Evolutionary conservation across 768 basidiomycete genomes (phyloP).

Genomic region (Collybia nuda): DNA sequence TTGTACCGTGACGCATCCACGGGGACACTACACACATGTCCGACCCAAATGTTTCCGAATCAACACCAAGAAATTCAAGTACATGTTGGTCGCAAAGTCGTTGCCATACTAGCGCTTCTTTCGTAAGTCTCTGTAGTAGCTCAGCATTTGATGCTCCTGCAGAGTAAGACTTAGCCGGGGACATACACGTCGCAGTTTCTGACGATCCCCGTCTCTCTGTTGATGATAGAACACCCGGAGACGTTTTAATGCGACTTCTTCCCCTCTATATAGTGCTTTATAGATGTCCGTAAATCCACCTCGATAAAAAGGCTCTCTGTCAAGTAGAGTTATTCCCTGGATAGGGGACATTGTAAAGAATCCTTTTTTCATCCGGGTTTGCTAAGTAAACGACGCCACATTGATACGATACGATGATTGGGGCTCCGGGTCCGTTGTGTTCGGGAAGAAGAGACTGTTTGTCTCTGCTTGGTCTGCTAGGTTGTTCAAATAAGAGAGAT

Average conservation of each 20-base stretch:
- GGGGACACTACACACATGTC: slow-evolving; percentile 12
- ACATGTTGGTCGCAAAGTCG: slow-evolving; percentile 15
- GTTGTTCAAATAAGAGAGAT: too few species aligned
- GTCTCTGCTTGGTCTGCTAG: too few species aligned
- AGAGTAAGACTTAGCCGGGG: background rate
- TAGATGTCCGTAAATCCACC: slow-evolving; percentile 14
- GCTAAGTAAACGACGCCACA: too few species aligned
- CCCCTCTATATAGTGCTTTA: slow-evolving; percentile 11
- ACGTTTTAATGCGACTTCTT: slow-evolving; percentile 14
- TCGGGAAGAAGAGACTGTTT: too few species aligned
- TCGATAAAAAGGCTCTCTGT: slow-evolving; percentile 14
- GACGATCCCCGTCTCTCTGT: slow-evolving; percentile 6
- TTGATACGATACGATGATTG: too few species aligned
- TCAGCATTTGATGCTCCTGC: background rate
- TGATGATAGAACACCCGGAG: slow-evolving; percentile 12
- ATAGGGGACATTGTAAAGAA: slow-evolving; percentile 3
- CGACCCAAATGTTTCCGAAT: slow-evolving; percentile 12
- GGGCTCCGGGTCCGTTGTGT: too few species aligned
- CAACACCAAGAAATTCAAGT: slow-evolving; percentile 16
- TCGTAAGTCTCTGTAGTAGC: slow-evolving; percentile 10
- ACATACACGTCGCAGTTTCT: slow-evolving; percentile 12
- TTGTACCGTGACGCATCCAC: slow-evolving; percentile 15
- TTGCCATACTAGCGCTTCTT: slow-evolving; percentile 16
- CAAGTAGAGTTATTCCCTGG: slow-evolving; percentile 11
- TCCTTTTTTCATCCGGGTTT: too few species aligned